Base-by-base conservation (phyloP, 176 grass and related monocot genomes). In the Carex pumila region DNA sequence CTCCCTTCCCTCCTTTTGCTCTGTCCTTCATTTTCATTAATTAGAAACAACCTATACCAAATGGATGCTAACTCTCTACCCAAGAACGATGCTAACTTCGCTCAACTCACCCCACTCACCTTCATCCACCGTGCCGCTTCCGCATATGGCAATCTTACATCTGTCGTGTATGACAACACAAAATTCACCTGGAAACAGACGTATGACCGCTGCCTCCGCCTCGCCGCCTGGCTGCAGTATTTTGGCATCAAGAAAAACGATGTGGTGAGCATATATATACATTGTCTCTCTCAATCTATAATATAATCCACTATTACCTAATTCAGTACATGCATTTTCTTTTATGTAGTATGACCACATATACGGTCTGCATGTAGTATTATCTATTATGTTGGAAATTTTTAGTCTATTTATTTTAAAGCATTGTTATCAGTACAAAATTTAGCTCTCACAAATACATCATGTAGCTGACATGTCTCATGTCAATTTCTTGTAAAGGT, bases 161-260 rank as follows among this genome's bases (percentile, higher is more conserved):
- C 90, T 0, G 0, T 92, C 43, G 47, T 92, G 5, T 92, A 72
- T 75, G 85, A 86, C 31, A 18, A n/a, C 53, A 76, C 13, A 7
- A 45, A 5, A 5, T 92, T 88, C 88, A 92, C 88, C 0, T 92
- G 88, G 88, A 67, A 63, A 6, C 83, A 92, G 56, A 92, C 90
- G 13, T 79, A 87, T 30, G 56, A 88, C 6, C 88, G 90, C 18
- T 92, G 90, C 79, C 34, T 80, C 54, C 82, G 90, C 63, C 85
- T 92, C 18, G 69, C 90, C 12, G 84, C 90, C 22, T 82, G 85
- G 18, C 79, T 92, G 41, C 90, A 75, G 39, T 74, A 79, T 6
- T 11, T 89, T 14, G 61, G 53, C 43, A 74, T 92, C 66, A 66
- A 25, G 50, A 85, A 87, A 71, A 88, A 89, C 12, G 90, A 92